Conservation (phyloP, 768 basidiomycete genomes). For the Macrocybe gigantea region DNA sequence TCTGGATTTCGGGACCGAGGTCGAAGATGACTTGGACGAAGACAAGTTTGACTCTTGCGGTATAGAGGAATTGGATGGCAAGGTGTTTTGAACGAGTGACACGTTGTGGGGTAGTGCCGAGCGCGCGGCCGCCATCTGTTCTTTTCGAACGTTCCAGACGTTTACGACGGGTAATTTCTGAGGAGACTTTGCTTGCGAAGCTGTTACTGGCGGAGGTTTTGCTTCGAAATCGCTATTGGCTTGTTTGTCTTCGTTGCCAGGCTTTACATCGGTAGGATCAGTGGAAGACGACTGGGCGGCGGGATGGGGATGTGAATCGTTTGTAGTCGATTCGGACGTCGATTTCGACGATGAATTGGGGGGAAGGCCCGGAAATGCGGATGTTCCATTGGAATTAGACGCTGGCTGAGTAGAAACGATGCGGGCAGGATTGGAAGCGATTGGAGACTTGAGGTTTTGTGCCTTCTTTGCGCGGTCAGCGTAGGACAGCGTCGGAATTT, state of each 20-base stretch:
- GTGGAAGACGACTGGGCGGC: constrained; percentile 2
- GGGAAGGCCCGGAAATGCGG: constrained; percentile 4
- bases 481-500: constrained; percentile 45
- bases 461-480: constrained; percentile 49
- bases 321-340: constrained; percentile 3
- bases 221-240: constrained; percentile 10
- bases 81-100: background rate
- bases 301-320: constrained; percentile 1
- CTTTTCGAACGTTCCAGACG: constrained; percentile 24
- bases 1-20: constrained; percentile 9
- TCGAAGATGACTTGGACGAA: background rate
- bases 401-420: constrained; percentile 3
- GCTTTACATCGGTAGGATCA: background rate
- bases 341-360: background rate
- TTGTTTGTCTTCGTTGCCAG: constrained; percentile 5
- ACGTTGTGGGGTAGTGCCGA: constrained; percentile 3
- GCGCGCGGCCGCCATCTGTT: constrained; percentile 20
- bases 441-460: constrained; percentile 27
- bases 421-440: constrained; percentile 11
- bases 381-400: background rate
- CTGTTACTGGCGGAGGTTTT: constrained; percentile 13
- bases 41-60: too few species aligned
- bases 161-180: constrained; percentile 17
- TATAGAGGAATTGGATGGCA: background rate
- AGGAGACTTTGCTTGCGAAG: constrained; percentile 8